Conservation (phyloP, 805 yeast genomes). For the Kazachstania martiniae region DNA sequence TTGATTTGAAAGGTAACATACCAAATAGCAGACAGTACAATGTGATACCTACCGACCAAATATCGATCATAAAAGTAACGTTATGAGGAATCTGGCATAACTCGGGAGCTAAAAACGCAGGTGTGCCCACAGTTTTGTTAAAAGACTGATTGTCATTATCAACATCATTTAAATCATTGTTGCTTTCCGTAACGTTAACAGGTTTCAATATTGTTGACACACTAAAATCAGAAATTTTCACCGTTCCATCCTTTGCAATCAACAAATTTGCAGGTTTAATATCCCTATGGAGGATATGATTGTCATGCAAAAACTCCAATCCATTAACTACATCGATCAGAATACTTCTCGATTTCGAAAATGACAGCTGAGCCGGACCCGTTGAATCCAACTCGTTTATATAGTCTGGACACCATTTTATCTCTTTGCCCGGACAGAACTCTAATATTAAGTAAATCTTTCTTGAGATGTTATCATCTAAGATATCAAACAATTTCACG, state of each 20-base stretch:
- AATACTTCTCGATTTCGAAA: slow-evolving; percentile 56
- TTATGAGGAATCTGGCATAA: slow-evolving; percentile 45
- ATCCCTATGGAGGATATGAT: slow-evolving; percentile 89
- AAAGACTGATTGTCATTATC: too few relatives aligned
- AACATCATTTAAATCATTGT: slow-evolving; percentile 70
- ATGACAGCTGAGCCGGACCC: slow-evolving; percentile 58
- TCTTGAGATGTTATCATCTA: slow-evolving; percentile 73
- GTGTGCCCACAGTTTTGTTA: slow-evolving; percentile 97
- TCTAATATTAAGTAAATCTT: slow-evolving; percentile 87
- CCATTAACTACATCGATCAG: slow-evolving; percentile 82
- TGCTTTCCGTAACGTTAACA: slow-evolving; percentile 5
- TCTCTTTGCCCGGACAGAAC: slow-evolving; percentile 83
- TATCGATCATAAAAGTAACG: slow-evolving; percentile 72
- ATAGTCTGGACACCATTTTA: slow-evolving; percentile 51
- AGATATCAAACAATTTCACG: slow-evolving; percentile 75
- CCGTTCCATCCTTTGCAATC: slow-evolving; percentile 55
- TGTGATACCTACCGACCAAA: slow-evolving; percentile 97
- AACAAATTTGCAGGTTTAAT: slow-evolving; percentile 90
- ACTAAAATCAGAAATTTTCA: slow-evolving; percentile 94
- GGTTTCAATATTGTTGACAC: slow-evolving; percentile 48
- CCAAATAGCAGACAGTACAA: slow-evolving; percentile 83
- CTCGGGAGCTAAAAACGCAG: slow-evolving; percentile 95
- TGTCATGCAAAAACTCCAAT: slow-evolving; percentile 79
- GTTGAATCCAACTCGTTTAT: slow-evolving; percentile 31
- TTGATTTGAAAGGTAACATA: slow-evolving; percentile 75